phyloP scores from a whole-genome alignment of 2,329 filamentous ascomycete genomes.

The Aspergillus sclerotialis region DNA sequence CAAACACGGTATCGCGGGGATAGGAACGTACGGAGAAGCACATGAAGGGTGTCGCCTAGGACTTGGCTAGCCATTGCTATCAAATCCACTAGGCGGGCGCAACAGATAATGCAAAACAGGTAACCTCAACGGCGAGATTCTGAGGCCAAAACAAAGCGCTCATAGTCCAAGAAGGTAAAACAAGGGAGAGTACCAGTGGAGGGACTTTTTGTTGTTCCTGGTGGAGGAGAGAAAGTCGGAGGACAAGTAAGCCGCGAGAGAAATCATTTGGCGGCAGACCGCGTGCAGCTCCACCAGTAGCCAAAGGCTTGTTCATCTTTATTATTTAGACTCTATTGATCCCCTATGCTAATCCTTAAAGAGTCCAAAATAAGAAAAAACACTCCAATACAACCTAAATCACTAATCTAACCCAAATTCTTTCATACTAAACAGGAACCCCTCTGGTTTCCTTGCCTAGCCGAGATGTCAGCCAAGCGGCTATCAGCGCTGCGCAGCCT shows the following conservation, averaged over 20 bases:
- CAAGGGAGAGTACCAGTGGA: no score
- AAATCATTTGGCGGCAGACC: no score
- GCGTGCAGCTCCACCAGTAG: no score
- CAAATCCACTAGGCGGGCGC: conserved; percentile 16
- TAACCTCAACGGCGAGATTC: conserved; percentile 28
- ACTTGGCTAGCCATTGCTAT: conserved; percentile 30
- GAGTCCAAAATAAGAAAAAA: neutral
- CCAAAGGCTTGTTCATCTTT: neutral
- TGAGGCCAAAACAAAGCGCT: conserved; percentile 22
- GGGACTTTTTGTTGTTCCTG: no score
- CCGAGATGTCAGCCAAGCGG: conserved; percentile 64
- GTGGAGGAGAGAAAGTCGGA: neutral
- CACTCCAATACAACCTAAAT: no score
- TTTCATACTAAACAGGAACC: neutral
- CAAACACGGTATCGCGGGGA: neutral
- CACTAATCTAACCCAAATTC: no score
- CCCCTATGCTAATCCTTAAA: neutral
- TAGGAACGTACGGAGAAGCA: conserved; percentile 28
- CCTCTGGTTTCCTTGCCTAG: conserved; percentile 53
- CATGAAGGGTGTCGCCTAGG: conserved; percentile 27
- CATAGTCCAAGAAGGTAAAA: conserved; percentile 26
- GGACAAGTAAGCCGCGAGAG: conserved; percentile 2
- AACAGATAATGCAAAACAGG: conserved; percentile 20
- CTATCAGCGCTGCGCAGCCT: conserved; percentile 68
- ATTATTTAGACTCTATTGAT: neutral